Conservation (phyloP, 2,329 filamentous ascomycete genomes). For the Fusarium virguliforme region DNA sequence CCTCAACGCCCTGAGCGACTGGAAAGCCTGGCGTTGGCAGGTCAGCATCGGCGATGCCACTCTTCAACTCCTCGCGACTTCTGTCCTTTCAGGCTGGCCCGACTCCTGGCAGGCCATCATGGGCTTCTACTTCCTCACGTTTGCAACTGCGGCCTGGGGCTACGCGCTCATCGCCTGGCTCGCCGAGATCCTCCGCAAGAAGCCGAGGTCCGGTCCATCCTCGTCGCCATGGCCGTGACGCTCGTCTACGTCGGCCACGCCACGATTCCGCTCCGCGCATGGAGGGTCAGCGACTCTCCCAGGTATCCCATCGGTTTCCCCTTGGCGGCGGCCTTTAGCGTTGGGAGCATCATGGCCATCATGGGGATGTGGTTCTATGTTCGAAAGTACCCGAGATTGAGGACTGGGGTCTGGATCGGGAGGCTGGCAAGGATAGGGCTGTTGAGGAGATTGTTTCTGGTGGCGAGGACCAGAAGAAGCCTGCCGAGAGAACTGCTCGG, state of each 20-base stretch:
- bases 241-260: constrained; percentile 46
- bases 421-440: neutral
- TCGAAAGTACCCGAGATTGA: constrained; percentile 34
- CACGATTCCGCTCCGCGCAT: constrained; percentile 42
- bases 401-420: constrained; percentile 34
- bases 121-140: constrained; percentile 57
- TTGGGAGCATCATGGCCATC: constrained; percentile 42
- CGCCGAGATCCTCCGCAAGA: constrained; percentile 51
- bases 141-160: constrained; percentile 55
- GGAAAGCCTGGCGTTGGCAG: constrained; percentile 66
- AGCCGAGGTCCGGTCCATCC: constrained; percentile 49
- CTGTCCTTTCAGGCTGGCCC: constrained; percentile 49
- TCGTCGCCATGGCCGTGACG: constrained; percentile 42
- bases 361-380: constrained; percentile 43
- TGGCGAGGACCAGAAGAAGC: constrained; percentile 13
- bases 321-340: constrained; percentile 38
- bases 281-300: constrained; percentile 44
- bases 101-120: constrained; percentile 50
- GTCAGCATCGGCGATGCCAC: constrained; percentile 66
- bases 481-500: neutral
- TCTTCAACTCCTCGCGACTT: constrained; percentile 54
- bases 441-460: constrained; percentile 4
- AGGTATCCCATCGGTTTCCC: constrained; percentile 45
- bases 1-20: constrained; percentile 67
- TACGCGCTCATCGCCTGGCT: constrained; percentile 53